Percentiles rank a stretch among this genome's conserved stretches.
Conservation (phyloP, 2,329 filamentous ascomycete genomes). For the Phialophora verrucosa region DNA sequence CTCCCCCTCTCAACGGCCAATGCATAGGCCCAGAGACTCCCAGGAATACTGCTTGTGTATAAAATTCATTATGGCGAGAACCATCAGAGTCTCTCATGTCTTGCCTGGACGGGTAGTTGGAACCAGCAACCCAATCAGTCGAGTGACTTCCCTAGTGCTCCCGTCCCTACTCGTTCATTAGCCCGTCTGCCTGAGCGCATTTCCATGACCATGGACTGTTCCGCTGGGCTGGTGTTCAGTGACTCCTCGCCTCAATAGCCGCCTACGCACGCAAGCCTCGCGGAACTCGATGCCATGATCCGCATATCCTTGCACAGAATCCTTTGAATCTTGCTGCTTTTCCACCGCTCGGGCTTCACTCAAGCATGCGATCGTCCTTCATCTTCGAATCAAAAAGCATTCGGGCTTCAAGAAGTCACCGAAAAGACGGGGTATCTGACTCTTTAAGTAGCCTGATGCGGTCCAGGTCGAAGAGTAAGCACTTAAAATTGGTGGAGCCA, state of each 20-base stretch:
- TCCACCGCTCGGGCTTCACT: conserved; percentile 15
- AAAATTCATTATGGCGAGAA: background rate
- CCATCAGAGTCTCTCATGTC: background rate
- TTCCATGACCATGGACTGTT: background rate
- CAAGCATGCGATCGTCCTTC: conserved; percentile 6
- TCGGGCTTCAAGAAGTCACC: conserved; percentile 21
- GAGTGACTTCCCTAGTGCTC: background rate
- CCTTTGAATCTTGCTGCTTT: conserved; percentile 17
- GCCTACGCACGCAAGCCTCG: conserved; percentile 3
- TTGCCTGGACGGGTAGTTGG: background rate
- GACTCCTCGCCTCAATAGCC: background rate
- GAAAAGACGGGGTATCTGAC: conserved; percentile 11
- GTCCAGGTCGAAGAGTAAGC: conserved; percentile 10
- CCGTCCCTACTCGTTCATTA: background rate
- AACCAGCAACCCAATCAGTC: background rate
- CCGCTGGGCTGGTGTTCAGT: background rate
- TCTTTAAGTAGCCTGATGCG: conserved; percentile 16
- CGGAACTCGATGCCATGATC: background rate
- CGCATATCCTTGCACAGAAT: background rate
- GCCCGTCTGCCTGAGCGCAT: background rate
- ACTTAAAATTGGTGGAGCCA: conserved; percentile 1
- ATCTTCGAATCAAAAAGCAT: conserved; percentile 12
- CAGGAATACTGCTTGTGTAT: background rate
- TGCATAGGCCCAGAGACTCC: background rate
- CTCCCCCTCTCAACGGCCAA: background rate